Evolutionary conservation across 108 stramenopile species (phyloP), one percentile per base, ranked within the genome.

Genomic region (Nitzschia putrida): DNA sequence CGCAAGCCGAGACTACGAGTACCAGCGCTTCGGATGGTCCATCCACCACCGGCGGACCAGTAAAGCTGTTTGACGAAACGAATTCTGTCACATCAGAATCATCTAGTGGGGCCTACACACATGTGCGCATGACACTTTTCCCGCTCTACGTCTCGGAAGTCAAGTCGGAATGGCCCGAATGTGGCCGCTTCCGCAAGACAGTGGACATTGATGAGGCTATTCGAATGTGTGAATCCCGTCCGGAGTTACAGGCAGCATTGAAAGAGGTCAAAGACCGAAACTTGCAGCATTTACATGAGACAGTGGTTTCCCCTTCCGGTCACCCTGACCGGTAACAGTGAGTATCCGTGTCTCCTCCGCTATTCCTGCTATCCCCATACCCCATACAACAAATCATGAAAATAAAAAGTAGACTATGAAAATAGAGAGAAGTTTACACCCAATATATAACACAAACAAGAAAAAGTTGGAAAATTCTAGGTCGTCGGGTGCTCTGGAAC

Each of bases 131-230:
- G 78, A 79, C 68, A 38, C 80, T 94, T 12, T 94, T 95, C 70
- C 87, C 89, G 3, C 72, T 97, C 26, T 89, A 93, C 56, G 90
- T 97, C 7, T 78, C 85, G 5, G 91, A 92, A 45, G 87, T 95
- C 7, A 80, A 76, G 61, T 52, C 76, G 3, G 63, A 78, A 34
- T 97, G 96, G 96, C 96, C 96, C 7, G 95, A 97, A 59, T 73
- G 78, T 37, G 90, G 93, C 0, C 82, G 93, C 4, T 71, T 82
- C 20, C 81, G 93, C 7, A 91, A 87, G 66, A 70, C 83, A 22
- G 86, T 94, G 7, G 76, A 83, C 24, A 88, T 94, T 57, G 93
- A 91, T 56, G 84, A 87, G 47, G 93, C 89, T 50, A 89, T 90
- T 67, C 55, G 77, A 37, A 77, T 93, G 73, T 72, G 82, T 59